A percentile compares a stretch with the other conserved stretches of the same genome.
Evolutionary conservation across 1,139 yeast species (phyloP).

Genomic region (Hyphopichia khmerensis): DNA sequence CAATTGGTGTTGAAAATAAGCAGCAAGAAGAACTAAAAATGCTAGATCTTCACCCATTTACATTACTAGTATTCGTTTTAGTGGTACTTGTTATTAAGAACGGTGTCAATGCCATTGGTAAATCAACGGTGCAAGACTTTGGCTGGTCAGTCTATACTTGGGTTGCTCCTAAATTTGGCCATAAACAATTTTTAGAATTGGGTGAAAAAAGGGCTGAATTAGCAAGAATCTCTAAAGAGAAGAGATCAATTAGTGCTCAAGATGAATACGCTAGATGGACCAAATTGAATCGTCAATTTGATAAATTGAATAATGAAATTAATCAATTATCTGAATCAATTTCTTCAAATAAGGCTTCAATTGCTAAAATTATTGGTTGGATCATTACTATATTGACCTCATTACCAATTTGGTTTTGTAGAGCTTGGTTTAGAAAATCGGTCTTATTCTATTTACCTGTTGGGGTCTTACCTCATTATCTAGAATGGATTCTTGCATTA

Average conservation of each 20-base stretch:
- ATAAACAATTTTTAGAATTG: conserved; percentile 31
- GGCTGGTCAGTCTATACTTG: conserved; percentile 43
- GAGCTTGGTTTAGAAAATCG: conserved; percentile 56
- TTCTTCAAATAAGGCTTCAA: conserved; percentile 32
- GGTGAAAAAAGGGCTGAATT: conserved; percentile 46
- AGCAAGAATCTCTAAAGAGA: conserved; percentile 46
- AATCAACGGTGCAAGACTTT: conserved; percentile 28
- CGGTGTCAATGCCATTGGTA: conserved; percentile 32
- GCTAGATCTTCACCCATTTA: conserved; percentile 32
- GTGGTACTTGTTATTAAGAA: conserved; percentile 32
- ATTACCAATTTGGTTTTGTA: conserved; percentile 49
- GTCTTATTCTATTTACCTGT: conserved; percentile 63
- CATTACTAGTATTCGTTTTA: conserved; percentile 26
- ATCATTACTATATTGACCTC: conserved; percentile 31
- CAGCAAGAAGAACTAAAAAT: no score
- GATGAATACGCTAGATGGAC: conserved; percentile 98
- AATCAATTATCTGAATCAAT: conserved; percentile 39
- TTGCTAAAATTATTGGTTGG: conserved; percentile 30
- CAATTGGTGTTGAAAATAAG: no score
- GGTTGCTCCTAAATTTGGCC: conserved; percentile 32
- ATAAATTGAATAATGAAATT: conserved; percentile 55
- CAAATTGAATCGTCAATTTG: conserved; percentile 73
- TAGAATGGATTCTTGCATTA: conserved; percentile 59
- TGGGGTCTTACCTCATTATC: conserved; percentile 53
- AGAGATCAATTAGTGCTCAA: conserved; percentile 74